Conservation (phyloP, 129 eudicot genomes). For the Solidago caesia region DNA sequence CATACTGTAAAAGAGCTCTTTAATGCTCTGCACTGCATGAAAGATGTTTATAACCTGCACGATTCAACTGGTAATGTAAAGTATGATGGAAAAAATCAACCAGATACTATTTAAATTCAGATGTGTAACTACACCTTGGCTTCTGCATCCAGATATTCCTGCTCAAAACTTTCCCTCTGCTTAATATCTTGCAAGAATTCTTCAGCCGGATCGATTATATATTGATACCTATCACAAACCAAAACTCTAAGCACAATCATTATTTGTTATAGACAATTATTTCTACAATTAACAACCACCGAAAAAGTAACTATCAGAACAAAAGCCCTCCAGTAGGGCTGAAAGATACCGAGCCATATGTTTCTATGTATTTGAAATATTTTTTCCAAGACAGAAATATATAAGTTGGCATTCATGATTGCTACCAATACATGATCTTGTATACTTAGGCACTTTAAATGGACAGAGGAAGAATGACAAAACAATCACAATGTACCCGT, state of each 20-base stretch:
- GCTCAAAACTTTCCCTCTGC: conserved; percentile 49
- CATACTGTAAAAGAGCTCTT: conserved; percentile 39
- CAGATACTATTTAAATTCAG: background rate
- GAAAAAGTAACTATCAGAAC: background rate
- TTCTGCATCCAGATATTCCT: conserved; percentile 45
- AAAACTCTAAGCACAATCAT: conserved; percentile 14
- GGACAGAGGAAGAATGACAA: conserved; percentile 4
- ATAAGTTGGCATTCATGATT: too few relatives aligned
- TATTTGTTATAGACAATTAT: background rate
- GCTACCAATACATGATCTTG: too few relatives aligned
- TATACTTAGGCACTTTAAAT: conserved; percentile 7
- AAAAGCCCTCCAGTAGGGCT: background rate
- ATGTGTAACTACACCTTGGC: conserved; percentile 41
- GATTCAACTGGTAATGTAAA: background rate
- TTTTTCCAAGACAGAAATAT: background rate
- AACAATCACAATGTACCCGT: conserved; percentile 38
- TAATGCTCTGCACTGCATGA: conserved; percentile 53
- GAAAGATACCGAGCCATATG: background rate
- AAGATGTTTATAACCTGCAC: conserved; percentile 55
- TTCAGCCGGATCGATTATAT: conserved; percentile 32
- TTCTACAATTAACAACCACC: too few relatives aligned
- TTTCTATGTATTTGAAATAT: background rate
- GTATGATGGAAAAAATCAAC: conserved; percentile 6
- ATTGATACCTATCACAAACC: conserved; percentile 47
- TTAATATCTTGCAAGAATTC: conserved; percentile 33